These are phyloP conservation scores for Nannochloropsis gaditana DNA, from an alignment of 108 stramenopile species.

Conservation along the genomic window DNA sequence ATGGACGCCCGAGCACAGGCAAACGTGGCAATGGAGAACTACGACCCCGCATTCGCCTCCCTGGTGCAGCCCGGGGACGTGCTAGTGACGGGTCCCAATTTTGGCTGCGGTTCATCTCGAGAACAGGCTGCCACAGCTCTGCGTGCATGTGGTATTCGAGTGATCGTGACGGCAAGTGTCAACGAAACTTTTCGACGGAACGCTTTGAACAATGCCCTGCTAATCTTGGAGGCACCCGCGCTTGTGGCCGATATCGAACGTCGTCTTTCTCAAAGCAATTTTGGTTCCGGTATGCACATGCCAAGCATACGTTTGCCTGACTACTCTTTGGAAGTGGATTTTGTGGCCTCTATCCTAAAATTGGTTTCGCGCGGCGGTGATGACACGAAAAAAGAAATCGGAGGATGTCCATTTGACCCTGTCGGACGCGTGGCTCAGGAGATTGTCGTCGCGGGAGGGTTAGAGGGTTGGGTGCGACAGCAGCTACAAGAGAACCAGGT, in stretches of 20 bases:
- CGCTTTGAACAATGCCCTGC: constrained; percentile 7
- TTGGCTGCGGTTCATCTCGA: not conserved
- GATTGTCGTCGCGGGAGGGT: not conserved
- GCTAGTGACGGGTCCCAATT: not conserved
- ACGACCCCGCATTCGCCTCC: not conserved
- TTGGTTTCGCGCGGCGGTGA: not conserved
- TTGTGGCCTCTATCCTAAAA: not conserved
- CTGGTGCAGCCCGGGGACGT: not conserved
- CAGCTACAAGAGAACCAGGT: not conserved
- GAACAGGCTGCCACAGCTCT: not conserved
- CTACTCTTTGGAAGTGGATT: not conserved
- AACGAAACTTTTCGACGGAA: constrained; percentile 10
- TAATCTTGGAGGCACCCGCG: not conserved
- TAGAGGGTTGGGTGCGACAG: constrained; percentile 5
- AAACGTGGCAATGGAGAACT: constrained; percentile 1
- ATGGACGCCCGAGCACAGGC: not conserved
- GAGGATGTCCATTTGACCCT: not conserved
- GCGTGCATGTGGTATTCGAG: not conserved
- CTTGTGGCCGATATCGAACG: not conserved
- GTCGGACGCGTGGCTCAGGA: not conserved
- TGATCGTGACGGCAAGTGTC: not conserved
- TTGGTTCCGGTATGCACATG: no score
- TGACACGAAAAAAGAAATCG: not conserved
- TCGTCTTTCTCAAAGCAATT: not conserved
- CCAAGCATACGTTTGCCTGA: not conserved